Conservation (phyloP, 305 asterid species). For the Solanum chacoense region DNA sequence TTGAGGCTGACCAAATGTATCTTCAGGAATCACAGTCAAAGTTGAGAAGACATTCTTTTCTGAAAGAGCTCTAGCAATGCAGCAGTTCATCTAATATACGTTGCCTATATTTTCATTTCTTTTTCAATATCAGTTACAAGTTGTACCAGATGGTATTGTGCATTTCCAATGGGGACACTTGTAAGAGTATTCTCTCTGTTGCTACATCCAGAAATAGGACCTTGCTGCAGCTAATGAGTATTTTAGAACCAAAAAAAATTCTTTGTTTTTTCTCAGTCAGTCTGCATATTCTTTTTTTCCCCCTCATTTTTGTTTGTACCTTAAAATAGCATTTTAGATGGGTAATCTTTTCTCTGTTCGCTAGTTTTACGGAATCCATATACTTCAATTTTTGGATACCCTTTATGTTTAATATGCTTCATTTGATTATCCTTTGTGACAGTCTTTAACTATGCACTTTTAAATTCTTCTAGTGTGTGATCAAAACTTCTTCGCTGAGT, state of each 20-base stretch:
- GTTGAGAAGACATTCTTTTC: not conserved
- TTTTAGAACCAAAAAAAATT: not conserved
- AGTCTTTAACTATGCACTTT: not conserved
- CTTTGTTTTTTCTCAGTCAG: not conserved
- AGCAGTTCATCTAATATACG: not conserved
- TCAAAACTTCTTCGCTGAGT: conserved; percentile 60
- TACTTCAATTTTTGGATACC: not conserved
- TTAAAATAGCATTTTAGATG: not conserved
- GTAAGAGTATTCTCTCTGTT: not conserved
- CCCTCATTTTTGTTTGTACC: not conserved
- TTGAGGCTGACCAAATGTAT: not conserved
- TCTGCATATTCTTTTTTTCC: not conserved
- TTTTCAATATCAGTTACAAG: not conserved
- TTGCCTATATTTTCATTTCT: not conserved
- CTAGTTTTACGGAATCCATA: not conserved
- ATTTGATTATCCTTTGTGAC: not conserved
- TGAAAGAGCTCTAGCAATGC: not conserved
- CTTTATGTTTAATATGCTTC: not conserved
- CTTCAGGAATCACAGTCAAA: not conserved
- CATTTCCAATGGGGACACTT: not conserved
- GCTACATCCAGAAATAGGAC: not conserved
- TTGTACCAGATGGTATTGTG: not conserved
- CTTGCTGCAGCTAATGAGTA: not conserved
- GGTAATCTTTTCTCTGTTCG: not conserved
- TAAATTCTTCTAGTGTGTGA: conserved; percentile 50